Evolutionary conservation across 2,329 filamentous ascomycete genomes (phyloP).

Genomic region (Coleophoma crateriformis): DNA sequence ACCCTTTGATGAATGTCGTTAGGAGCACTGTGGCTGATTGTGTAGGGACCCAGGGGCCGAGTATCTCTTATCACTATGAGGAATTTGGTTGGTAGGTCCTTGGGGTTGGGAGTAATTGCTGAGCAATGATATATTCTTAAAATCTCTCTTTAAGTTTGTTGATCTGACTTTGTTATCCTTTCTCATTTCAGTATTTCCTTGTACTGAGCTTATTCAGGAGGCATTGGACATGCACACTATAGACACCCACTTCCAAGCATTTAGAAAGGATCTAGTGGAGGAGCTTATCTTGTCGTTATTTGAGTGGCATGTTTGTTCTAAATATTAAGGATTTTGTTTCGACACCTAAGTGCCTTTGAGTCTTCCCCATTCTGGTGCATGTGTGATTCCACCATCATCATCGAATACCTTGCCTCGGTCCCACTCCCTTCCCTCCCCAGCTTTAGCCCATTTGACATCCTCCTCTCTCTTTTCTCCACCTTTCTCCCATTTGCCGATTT

Average conservation of each 20-base stretch:
- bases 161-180: too few relatives aligned
- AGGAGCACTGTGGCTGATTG: slow-evolving; percentile 36
- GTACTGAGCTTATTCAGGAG: too few relatives aligned
- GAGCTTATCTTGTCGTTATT: too few relatives aligned
- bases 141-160: too few relatives aligned
- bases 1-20: slow-evolving; percentile 34
- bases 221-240: too few relatives aligned
- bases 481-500: slow-evolving; percentile 68
- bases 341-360: slow-evolving; percentile 10
- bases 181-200: too few relatives aligned
- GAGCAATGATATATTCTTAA: too few relatives aligned
- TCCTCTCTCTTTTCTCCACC: slow-evolving; percentile 54
- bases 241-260: too few relatives aligned
- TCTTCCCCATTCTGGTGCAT: slow-evolving; percentile 20
- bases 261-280: too few relatives aligned
- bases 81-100: slow-evolving; percentile 9
- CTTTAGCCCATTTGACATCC: slow-evolving; percentile 65
- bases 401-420: slow-evolving; percentile 58
- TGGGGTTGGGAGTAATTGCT: too few relatives aligned
- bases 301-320: too few relatives aligned
- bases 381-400: slow-evolving; percentile 42
- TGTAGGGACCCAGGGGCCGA: slow-evolving; percentile 31
- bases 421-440: slow-evolving; percentile 50
- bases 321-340: too few relatives aligned
- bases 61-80: slow-evolving; percentile 43